These are phyloP conservation scores for Echinochloa phyllopogon DNA, from an alignment of 176 grass and related monocot genomes.

Conservation along the genomic window DNA sequence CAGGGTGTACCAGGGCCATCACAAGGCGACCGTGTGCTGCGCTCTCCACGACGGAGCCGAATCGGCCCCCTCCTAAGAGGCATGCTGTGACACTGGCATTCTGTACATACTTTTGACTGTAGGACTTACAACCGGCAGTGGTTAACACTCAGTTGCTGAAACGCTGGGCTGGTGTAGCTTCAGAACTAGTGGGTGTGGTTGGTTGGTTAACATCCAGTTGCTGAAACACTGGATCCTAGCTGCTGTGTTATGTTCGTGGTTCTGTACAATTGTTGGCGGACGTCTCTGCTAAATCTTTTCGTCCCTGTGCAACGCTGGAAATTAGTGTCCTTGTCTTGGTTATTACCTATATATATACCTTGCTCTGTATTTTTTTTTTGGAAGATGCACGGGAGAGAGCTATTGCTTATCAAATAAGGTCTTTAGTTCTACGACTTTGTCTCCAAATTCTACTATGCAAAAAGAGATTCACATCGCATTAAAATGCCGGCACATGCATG, in stretches of 20 bases:
- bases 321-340: neutral
- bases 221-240: neutral
- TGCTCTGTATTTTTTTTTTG: too few species aligned
- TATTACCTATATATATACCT: too few species aligned
- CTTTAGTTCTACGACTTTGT: too few species aligned
- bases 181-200: too few species aligned
- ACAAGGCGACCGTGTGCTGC: slow-evolving; percentile 80
- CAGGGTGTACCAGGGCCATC: slow-evolving; percentile 89
- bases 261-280: neutral
- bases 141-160: neutral
- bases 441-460: too few species aligned
- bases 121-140: neutral
- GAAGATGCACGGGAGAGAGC: too few species aligned
- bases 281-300: neutral
- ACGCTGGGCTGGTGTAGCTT: neutral
- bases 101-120: neutral
- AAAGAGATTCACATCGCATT: too few species aligned
- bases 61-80: slow-evolving; percentile 45
- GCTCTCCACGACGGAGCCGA: slow-evolving; percentile 85
- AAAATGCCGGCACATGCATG: too few species aligned
- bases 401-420: too few species aligned
- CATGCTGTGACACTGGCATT: neutral
- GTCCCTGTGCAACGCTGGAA: neutral
- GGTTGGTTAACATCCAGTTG: neutral
- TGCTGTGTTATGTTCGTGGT: neutral